A percentile compares a stretch with the other conserved stretches of the same genome.
Conservation (phyloP, 345 rosid species). For the Corymbia maculata region DNA sequence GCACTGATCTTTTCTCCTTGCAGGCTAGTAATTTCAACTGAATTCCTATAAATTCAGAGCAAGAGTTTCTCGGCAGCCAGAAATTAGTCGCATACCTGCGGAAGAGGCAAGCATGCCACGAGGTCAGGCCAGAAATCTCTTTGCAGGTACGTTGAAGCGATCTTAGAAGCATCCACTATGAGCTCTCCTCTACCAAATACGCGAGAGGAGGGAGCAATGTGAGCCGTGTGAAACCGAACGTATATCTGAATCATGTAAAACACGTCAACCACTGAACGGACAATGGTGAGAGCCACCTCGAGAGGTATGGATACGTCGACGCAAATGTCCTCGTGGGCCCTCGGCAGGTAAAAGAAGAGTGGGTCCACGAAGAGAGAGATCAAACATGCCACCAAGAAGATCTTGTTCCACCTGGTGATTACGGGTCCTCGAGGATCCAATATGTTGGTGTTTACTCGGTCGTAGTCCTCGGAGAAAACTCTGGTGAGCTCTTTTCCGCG, state of each 20-base stretch:
- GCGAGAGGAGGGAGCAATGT: constrained; percentile 56
- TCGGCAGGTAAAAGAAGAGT: constrained; percentile 40
- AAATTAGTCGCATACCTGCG: constrained; percentile 31
- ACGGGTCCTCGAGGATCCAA: constrained; percentile 44
- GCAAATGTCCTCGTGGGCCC: constrained; percentile 15
- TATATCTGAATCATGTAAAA: constrained; percentile 37
- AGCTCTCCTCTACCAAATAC: constrained; percentile 63
- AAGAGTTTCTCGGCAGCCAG: not conserved
- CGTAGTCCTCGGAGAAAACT: constrained; percentile 56
- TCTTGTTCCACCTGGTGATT: constrained; percentile 37
- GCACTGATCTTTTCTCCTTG: not conserved
- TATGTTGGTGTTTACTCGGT: constrained; percentile 16
- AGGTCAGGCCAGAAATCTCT: constrained; percentile 41
- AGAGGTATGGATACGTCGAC: constrained; percentile 15
- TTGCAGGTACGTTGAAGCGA: constrained; percentile 31
- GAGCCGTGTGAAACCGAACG: constrained; percentile 42
- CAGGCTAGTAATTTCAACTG: not conserved
- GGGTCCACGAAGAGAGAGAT: constrained; percentile 50
- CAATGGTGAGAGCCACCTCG: constrained; percentile 15
- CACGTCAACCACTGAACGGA: constrained; percentile 29
- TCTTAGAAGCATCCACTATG: constrained; percentile 29
- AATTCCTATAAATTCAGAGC: not conserved
- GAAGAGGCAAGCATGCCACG: constrained; percentile 41
- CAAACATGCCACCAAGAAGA: constrained; percentile 48
- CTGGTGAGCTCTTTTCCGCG: constrained; percentile 24